Evolutionary conservation across 768 basidiomycete species (phyloP).

Genomic region (Auricularia auricula-judae): DNA sequence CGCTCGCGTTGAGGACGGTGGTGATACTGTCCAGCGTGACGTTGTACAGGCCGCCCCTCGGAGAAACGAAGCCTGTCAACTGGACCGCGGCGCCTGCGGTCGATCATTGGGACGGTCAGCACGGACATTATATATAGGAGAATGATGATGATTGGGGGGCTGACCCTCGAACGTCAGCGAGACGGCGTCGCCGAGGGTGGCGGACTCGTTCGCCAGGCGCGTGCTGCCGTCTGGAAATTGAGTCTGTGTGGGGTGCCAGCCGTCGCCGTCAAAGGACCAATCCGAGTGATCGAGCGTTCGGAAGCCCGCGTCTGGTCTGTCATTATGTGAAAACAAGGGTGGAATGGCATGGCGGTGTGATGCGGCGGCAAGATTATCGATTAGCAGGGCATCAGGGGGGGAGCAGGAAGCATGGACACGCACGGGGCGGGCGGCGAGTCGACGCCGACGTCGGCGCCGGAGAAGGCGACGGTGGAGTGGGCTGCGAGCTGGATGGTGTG

Average conservation of each 20-base stretch:
- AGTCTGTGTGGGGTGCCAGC: conserved; percentile 32
- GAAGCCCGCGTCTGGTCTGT: conserved; percentile 25
- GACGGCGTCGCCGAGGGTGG: conserved; percentile 35
- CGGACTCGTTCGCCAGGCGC: conserved; percentile 15
- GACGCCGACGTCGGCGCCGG: conserved; percentile 40
- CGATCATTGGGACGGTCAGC: neutral
- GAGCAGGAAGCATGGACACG: conserved; percentile 4
- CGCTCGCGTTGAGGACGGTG: conserved; percentile 35
- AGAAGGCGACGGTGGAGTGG: conserved; percentile 37
- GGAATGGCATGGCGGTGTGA: too few species aligned
- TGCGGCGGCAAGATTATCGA: conserved; percentile 11
- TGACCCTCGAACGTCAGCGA: conserved; percentile 35
- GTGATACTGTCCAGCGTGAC: conserved; percentile 43
- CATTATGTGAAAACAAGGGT: too few species aligned
- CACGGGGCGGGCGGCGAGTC: conserved; percentile 25
- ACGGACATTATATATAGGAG: neutral
- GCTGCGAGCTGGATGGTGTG: conserved; percentile 51
- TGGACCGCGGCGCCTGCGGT: conserved; percentile 48
- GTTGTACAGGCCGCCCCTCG: conserved; percentile 45
- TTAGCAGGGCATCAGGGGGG: conserved; percentile 4
- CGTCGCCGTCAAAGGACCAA: conserved; percentile 39
- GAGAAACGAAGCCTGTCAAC: conserved; percentile 49
- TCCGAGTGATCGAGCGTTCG: conserved; percentile 32
- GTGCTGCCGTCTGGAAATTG: neutral
- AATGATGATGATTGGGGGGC: too few species aligned